Conservation (phyloP, 768 basidiomycete species). For the Tylopilus felleus region DNA sequence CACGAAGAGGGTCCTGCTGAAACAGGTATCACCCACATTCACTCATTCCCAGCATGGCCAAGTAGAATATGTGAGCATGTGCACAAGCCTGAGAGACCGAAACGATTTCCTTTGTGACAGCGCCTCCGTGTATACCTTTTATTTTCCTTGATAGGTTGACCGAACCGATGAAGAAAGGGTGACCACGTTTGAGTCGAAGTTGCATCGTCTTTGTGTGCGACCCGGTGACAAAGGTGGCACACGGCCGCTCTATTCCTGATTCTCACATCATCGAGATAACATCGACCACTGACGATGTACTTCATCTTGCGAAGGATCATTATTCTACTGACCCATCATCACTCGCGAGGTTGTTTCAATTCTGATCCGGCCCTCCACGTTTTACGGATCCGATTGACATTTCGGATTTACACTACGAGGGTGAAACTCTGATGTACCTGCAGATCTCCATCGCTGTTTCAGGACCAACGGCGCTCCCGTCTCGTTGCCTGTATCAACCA, state of each 20-base stretch:
- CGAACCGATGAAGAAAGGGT: neutral
- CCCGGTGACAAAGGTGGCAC: neutral
- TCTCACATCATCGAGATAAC: constrained; percentile 4
- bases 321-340: constrained; percentile 9
- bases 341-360: constrained; percentile 17
- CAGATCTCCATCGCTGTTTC: constrained; percentile 24
- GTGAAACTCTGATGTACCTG: constrained; percentile 12
- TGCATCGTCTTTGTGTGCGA: constrained; percentile 5
- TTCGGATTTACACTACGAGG: constrained; percentile 14
- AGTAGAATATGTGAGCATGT: constrained; percentile 22
- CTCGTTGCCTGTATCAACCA: constrained; percentile 11
- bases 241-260: neutral
- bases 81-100: constrained; percentile 20
- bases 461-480: constrained; percentile 17
- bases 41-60: constrained; percentile 24
- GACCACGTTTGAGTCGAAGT: constrained; percentile 1
- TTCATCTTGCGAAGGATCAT: constrained; percentile 20
- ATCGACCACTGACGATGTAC: constrained; percentile 8
- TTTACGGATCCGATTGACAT: constrained; percentile 8
- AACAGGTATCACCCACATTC: constrained; percentile 28
- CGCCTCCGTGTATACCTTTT: constrained; percentile 10
- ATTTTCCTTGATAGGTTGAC: neutral
- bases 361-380: constrained; percentile 15
- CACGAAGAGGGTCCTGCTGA: constrained; percentile 28
- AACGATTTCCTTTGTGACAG: constrained; percentile 4